phyloP scores from a whole-genome alignment of 192 early-diverging fungal genomes.

The Mortierella claussenii region DNA sequence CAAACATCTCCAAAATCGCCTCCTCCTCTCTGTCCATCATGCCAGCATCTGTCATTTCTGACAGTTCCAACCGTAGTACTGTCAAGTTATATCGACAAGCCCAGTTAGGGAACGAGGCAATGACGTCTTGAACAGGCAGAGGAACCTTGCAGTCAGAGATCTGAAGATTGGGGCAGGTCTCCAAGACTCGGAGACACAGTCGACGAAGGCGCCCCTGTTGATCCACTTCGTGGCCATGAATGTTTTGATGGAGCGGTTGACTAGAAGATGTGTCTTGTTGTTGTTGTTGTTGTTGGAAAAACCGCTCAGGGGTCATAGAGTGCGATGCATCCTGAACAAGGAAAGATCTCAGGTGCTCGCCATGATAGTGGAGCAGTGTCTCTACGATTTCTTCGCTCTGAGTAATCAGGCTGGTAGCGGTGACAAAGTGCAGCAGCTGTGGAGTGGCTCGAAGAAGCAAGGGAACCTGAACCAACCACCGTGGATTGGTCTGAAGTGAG shows the following conservation, averaged over 20 bases:
- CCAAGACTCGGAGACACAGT: slow-evolving; percentile 8
- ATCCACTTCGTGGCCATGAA: not conserved
- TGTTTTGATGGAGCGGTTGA: not conserved
- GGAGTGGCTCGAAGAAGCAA: slow-evolving; percentile 1
- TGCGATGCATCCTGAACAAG: not conserved
- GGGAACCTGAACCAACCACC: not conserved
- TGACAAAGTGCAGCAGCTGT: slow-evolving; percentile 9
- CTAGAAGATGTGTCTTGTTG: not conserved
- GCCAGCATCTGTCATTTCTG: slow-evolving; percentile 12
- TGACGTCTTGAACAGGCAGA: slow-evolving; percentile 8
- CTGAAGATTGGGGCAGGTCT: slow-evolving; percentile 11
- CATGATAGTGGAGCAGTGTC: slow-evolving; percentile 7
- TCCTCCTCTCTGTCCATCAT: slow-evolving; percentile 29
- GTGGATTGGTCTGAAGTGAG: not conserved
- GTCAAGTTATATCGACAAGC: slow-evolving; percentile 5
- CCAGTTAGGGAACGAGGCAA: slow-evolving; percentile 24
- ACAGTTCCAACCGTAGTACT: slow-evolving; percentile 13
- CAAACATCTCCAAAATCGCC: slow-evolving; percentile 37
- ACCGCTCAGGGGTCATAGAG: not conserved
- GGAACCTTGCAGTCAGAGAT: slow-evolving; percentile 20
- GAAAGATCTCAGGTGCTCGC: slow-evolving; percentile 4
- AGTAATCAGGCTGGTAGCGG: not conserved
- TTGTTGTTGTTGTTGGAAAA: slow-evolving; percentile 7
- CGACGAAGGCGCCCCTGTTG: slow-evolving; percentile 4
- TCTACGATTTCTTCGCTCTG: not conserved